Evolutionary conservation across 2,329 filamentous ascomycete species (phyloP).

Genomic region (Fusarium subtropicale): DNA sequence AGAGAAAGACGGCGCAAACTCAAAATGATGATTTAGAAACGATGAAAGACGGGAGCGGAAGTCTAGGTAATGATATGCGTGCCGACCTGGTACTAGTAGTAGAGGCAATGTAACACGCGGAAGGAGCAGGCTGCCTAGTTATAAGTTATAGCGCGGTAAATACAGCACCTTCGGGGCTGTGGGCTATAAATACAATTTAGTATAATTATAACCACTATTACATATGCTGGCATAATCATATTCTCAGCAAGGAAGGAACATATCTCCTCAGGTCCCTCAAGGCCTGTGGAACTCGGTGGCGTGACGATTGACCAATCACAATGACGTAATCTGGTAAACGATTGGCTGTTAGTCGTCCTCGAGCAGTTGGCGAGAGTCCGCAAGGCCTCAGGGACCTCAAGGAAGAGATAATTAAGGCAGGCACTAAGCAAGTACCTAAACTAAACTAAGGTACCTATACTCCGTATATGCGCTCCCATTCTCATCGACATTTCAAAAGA

Average conservation of each 20-base stretch:
- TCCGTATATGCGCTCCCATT: not conserved
- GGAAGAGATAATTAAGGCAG: not conserved
- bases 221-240: too few relatives aligned
- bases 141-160: too few relatives aligned
- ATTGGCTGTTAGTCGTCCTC: not conserved
- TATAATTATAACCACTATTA: too few relatives aligned
- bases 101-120: too few relatives aligned
- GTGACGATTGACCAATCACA: not conserved
- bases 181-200: too few relatives aligned
- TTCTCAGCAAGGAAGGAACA: not conserved
- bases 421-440: not conserved
- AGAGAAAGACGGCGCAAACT: constrained; percentile 2
- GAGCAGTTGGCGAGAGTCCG: not conserved
- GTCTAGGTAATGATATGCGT: not conserved
- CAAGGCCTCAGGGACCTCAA: not conserved
- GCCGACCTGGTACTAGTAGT: not conserved
- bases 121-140: too few relatives aligned
- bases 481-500: constrained; percentile 2
- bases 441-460: not conserved
- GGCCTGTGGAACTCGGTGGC: not conserved
- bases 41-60: constrained; percentile 8
- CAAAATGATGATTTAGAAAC: constrained; percentile 5
- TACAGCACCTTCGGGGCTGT: too few relatives aligned
- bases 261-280: not conserved
- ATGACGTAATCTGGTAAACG: not conserved